Conservation (phyloP, 2,329 filamentous ascomycete genomes). For the Alternaria gansuensis region DNA sequence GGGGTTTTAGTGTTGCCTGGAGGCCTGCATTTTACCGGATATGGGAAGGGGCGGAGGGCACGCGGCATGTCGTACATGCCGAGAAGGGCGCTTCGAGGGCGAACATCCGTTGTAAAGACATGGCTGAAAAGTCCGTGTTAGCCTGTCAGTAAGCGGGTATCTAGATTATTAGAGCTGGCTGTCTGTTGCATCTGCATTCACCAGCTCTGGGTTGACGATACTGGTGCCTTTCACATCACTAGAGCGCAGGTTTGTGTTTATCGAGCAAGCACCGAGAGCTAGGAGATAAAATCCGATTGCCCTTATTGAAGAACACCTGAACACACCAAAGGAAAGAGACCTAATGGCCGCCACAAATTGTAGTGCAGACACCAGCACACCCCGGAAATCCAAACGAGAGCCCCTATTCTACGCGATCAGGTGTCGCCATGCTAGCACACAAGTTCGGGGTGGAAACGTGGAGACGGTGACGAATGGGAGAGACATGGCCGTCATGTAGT, state of each 20-base stretch:
- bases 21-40: conserved; percentile 18
- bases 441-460: conserved; percentile 26
- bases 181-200: neutral
- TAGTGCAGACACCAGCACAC: conserved; percentile 35
- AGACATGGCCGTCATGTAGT: conserved; percentile 32
- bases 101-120: neutral
- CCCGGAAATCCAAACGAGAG: conserved; percentile 44
- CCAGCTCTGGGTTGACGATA: neutral
- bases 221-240: conserved; percentile 5
- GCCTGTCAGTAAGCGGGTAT: too few relatives aligned
- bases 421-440: conserved; percentile 41
- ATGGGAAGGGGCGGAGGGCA: conserved; percentile 12
- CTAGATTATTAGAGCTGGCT: neutral
- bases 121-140: neutral
- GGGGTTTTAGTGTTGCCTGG: conserved; percentile 20
- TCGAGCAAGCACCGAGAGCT: conserved; percentile 11
- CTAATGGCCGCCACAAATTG: conserved; percentile 45
- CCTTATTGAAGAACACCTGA: conserved; percentile 40
- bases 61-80: conserved; percentile 7
- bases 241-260: neutral
- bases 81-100: conserved; percentile 9
- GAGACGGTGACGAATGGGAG: conserved; percentile 30
- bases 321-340: conserved; percentile 31
- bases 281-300: conserved; percentile 34
- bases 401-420: conserved; percentile 37